Evolutionary conservation across 2,329 filamentous ascomycete genomes (phyloP).

Genomic region (Cladosporium sp.): DNA sequence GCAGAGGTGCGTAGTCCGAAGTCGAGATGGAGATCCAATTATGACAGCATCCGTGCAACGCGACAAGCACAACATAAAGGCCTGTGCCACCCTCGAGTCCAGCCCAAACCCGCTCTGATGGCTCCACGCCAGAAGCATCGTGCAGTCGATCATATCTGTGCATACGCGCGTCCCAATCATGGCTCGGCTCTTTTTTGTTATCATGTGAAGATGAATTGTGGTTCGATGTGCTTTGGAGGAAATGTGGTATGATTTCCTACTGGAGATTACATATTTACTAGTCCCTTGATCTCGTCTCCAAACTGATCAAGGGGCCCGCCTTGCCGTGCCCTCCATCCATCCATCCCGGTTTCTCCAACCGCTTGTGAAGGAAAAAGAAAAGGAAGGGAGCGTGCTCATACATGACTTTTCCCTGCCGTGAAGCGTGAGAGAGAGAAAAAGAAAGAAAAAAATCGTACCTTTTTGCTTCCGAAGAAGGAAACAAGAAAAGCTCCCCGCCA

Average conservation of each 20-base stretch:
- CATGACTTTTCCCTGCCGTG: neutral
- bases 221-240: neutral
- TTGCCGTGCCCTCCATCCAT: neutral
- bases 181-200: neutral
- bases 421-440: neutral
- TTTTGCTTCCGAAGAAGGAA: neutral
- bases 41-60: neutral
- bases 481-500: constrained; percentile 11
- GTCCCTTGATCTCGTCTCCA: neutral
- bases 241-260: neutral
- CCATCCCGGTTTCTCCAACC: neutral
- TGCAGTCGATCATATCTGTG: constrained; percentile 1
- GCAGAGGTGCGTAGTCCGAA: neutral
- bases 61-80: neutral
- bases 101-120: neutral
- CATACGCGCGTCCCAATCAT: neutral
- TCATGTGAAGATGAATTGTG: neutral
- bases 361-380: neutral
- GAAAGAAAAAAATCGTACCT: neutral
- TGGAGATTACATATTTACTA: neutral
- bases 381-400: neutral
- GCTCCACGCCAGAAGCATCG: constrained; percentile 3
- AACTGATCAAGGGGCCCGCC: neutral
- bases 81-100: neutral
- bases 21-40: neutral